Percentiles rank a stretch among this genome's conserved stretches.
Evolutionary conservation across 495 filamentous ascomycete species (phyloP).

Genomic region (Penicillium goetzii): DNA sequence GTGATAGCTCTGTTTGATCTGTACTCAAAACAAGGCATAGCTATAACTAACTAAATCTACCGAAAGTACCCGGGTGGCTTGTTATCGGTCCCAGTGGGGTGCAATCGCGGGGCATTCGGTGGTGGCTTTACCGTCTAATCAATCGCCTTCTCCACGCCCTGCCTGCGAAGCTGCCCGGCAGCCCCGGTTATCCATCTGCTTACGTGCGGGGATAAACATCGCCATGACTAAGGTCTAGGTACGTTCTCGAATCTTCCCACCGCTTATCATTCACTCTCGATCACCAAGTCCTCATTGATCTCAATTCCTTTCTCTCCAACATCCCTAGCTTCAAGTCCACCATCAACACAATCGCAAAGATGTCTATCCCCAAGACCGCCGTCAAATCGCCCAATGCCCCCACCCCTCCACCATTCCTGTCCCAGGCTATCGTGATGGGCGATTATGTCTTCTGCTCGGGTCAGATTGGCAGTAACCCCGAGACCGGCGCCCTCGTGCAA

Average conservation of each 20-base stretch:
- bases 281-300: not conserved
- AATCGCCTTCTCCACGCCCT: no score
- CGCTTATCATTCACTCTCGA: not conserved
- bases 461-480: slow-evolving; percentile 54
- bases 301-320: not conserved
- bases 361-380: slow-evolving; percentile 24
- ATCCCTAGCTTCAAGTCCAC: not conserved
- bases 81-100: not conserved
- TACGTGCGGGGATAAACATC: not conserved
- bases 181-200: no score
- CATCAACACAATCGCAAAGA: slow-evolving; percentile 1
- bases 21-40: not conserved
- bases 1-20: not conserved
- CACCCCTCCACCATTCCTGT: slow-evolving; percentile 46
- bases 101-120: not conserved
- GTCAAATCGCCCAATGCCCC: slow-evolving; percentile 44
- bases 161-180: not conserved
- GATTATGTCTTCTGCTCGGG: slow-evolving; percentile 51
- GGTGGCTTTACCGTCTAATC: no score
- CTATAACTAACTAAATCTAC: not conserved
- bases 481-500: slow-evolving; percentile 52
- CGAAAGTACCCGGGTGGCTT: not conserved
- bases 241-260: not conserved
- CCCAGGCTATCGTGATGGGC: slow-evolving; percentile 48
- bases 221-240: not conserved